Conservation (phyloP, 2,329 filamentous ascomycete species). For the Cytospora chrysosperma region DNA sequence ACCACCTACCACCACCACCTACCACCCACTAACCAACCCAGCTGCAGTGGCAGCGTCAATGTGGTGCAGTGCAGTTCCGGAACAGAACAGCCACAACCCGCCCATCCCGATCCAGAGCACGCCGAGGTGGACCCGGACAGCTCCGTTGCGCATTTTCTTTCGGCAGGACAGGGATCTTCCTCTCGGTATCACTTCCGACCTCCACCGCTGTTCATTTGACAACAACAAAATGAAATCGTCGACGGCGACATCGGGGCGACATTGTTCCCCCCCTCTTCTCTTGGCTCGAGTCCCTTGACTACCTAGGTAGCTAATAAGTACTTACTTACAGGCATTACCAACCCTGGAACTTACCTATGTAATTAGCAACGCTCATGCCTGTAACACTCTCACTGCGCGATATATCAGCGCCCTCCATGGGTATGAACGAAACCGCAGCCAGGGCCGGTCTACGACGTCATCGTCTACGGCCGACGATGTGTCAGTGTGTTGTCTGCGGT, state of each 20-base stretch:
- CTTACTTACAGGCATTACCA: too few relatives aligned
- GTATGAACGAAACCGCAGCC: too few relatives aligned
- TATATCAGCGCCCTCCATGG: not conserved
- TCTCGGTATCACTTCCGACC: slow-evolving; percentile 5
- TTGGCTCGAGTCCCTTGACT: too few relatives aligned
- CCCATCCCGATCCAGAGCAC: not conserved
- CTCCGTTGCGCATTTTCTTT: not conserved
- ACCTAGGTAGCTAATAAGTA: too few relatives aligned
- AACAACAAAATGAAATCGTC: not conserved
- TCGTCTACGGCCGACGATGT: not conserved
- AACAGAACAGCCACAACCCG: slow-evolving; percentile 1
- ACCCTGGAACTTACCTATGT: too few relatives aligned
- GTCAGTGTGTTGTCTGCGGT: not conserved
- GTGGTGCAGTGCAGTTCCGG: too few relatives aligned
- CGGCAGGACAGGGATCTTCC: slow-evolving; percentile 6
- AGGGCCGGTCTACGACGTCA: not conserved
- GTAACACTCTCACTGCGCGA: too few relatives aligned
- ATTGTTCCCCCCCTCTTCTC: too few relatives aligned
- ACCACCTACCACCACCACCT: too few relatives aligned
- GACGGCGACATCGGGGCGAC: slow-evolving; percentile 21
- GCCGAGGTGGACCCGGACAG: not conserved
- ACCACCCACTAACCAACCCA: too few relatives aligned
- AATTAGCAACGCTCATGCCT: not conserved
- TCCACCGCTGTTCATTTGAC: slow-evolving; percentile 9
- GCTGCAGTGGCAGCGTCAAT: too few relatives aligned